phyloP scores from a whole-genome alignment of 2,329 filamentous ascomycete species.

The Cladosporium sp. region DNA sequence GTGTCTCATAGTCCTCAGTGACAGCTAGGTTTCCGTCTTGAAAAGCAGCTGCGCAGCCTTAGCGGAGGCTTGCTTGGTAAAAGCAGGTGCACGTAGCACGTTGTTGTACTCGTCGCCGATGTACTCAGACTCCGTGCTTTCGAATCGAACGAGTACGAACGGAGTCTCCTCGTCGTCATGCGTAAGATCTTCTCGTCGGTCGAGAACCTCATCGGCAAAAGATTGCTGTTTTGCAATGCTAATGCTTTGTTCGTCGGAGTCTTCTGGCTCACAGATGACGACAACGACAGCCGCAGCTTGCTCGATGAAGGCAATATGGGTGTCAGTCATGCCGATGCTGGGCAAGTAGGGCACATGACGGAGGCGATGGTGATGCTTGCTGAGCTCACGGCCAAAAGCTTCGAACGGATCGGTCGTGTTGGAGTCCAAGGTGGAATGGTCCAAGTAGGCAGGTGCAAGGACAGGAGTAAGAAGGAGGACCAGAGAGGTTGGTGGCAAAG shows the following conservation, averaged over 20 bases:
- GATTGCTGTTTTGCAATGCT: neutral
- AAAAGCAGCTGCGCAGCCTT: slow-evolving; percentile 14
- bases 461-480: slow-evolving; percentile 51
- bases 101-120: neutral
- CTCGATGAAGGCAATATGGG: slow-evolving; percentile 64
- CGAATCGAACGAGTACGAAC: slow-evolving; percentile 13
- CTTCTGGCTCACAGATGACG: slow-evolving; percentile 47
- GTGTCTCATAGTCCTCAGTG: neutral
- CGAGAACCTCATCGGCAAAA: neutral
- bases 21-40: neutral
- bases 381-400: slow-evolving; percentile 65
- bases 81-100: slow-evolving; percentile 3
- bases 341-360: slow-evolving; percentile 73
- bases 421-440: slow-evolving; percentile 40
- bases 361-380: slow-evolving; percentile 61
- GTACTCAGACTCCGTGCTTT: neutral
- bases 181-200: neutral
- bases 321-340: slow-evolving; percentile 62
- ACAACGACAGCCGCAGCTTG: slow-evolving; percentile 63
- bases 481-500: slow-evolving; percentile 42
- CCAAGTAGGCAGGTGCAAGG: slow-evolving; percentile 20
- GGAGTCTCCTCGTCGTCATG: neutral
- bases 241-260: neutral
- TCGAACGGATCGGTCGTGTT: slow-evolving; percentile 68
- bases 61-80: neutral